Evolutionary conservation across 305 asterid genomes (phyloP).

Genomic region (Rubia tinctorum): DNA sequence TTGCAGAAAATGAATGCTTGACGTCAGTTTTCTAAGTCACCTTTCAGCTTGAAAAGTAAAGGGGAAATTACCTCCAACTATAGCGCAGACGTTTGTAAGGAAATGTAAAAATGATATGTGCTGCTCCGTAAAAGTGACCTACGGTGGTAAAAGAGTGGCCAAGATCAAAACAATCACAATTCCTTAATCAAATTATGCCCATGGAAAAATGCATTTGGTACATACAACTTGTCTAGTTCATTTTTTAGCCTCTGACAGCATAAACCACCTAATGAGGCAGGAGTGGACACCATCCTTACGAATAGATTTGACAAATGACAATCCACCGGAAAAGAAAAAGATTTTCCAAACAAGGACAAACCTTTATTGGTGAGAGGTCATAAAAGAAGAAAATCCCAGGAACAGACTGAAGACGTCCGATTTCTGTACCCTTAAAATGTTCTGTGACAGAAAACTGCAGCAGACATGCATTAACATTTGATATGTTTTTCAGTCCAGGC

Average conservation of each 20-base stretch:
- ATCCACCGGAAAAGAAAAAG: neutral
- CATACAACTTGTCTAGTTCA: neutral
- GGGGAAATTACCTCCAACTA: conserved; percentile 70
- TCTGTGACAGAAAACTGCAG: conserved; percentile 97
- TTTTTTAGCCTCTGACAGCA: neutral
- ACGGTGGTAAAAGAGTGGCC: conserved; percentile 24
- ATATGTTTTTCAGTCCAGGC: conserved; percentile 9
- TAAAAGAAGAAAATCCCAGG: conserved; percentile 94
- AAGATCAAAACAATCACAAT: neutral
- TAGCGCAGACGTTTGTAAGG: conserved; percentile 92
- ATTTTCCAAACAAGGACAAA: conserved; percentile 1
- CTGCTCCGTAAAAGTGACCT: conserved; percentile 84
- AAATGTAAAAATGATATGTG: conserved; percentile 86
- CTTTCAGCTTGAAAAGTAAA: neutral
- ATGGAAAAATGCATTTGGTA: neutral
- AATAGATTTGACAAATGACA: neutral
- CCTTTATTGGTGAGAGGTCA: conserved; percentile 98
- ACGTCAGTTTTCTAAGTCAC: neutral
- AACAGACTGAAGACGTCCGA: conserved; percentile 63
- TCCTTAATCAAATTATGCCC: neutral
- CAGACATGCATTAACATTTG: conserved; percentile 23
- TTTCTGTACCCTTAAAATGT: conserved; percentile 68
- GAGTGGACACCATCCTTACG: neutral
- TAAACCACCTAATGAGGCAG: neutral
- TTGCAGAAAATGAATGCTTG: neutral